These are phyloP conservation scores for Akanthomyces dipterigenus DNA, from an alignment of 2,329 filamentous ascomycete species.

Conservation along the genomic window DNA sequence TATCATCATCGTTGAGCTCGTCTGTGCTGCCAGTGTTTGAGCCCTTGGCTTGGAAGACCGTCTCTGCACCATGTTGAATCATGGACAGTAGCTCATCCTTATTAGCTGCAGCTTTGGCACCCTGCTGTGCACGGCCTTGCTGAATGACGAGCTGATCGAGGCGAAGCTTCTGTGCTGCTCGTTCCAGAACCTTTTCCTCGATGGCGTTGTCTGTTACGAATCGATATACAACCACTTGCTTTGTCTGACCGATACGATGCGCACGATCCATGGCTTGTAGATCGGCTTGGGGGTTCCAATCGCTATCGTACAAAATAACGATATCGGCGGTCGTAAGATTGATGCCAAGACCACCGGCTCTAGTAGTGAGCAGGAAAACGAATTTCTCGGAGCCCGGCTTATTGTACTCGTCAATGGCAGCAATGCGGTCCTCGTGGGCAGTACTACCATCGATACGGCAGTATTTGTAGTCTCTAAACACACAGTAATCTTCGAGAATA, in stretches of 20 bases:
- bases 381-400: slow-evolving; percentile 94
- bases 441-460: slow-evolving; percentile 96
- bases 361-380: slow-evolving; percentile 88
- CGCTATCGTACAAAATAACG: slow-evolving; percentile 92
- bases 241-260: slow-evolving; percentile 96
- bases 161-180: slow-evolving; percentile 92
- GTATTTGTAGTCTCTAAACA: slow-evolving; percentile 91
- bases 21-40: slow-evolving; percentile 54
- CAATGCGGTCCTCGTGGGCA: slow-evolving; percentile 94
- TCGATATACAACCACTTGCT: slow-evolving; percentile 93
- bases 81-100: slow-evolving; percentile 95
- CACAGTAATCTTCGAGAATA: slow-evolving; percentile 96
- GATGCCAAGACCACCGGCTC: slow-evolving; percentile 93
- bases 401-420: slow-evolving; percentile 98
- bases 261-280: slow-evolving; percentile 98
- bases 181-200: slow-evolving; percentile 94
- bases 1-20: slow-evolving; percentile 77
- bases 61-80: slow-evolving; percentile 98
- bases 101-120: slow-evolving; percentile 82
- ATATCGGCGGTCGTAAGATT: slow-evolving; percentile 94
- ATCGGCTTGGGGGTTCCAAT: slow-evolving; percentile 98
- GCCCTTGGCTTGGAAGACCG: slow-evolving; percentile 74
- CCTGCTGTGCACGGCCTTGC: slow-evolving; percentile 87
- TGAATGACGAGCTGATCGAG: slow-evolving; percentile 97
- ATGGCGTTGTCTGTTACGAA: slow-evolving; percentile 98